Base-by-base conservation (phyloP, 345 rosid genomes). In the Sonneratia alba region DNA sequence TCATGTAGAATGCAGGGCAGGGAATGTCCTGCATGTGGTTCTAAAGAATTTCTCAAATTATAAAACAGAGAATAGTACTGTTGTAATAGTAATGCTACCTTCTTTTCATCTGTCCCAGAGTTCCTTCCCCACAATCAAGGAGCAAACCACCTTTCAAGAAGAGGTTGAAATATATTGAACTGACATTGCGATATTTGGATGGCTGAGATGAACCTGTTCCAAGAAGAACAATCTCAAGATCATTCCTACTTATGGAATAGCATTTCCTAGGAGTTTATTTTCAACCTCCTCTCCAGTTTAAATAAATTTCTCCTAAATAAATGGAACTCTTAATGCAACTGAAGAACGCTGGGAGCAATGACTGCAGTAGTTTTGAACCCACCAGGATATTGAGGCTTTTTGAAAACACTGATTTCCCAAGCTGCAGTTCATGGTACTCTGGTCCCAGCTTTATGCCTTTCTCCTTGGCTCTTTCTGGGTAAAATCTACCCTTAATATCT, bases 201-300 rank as follows among this genome's bases (percentile, higher is more conserved):
- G 98, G 98, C 79, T 94, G 96, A n/a, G 96, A 91, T 8, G 98
- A 94, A 64, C 98, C 98, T 8, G 97, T 94, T 57, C 98, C 98
- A 70, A 91, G 74, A 81, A 94, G 88, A 53, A 89, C 93, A 72
- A 94, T 87, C 88, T 94, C 98, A 73, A 94, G 77, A 77, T 94
- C 97, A 66, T 91, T 93, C 75, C 93, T 85, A 74, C 87, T 84
- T 68, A 86, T 45, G 18, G 57, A 75, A 73, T 38, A 65, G 73
- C 36, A 76, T 6, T 56, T 70, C 66, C 66, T 0, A 10, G 63
- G 12, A 22, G 11, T 57, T 22, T 22, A 14, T 22, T 57, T 57
- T n/a, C 2, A 57, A 57, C 13, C n/a, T 4, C 3, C 32, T 57
- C 63, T 57, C 13, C 32, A 22, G 32, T 4, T 22, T 2, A 7